These are phyloP conservation scores for Boletus rubroflammeus DNA, from an alignment of 768 basidiomycete genomes.

Conservation along the genomic window DNA sequence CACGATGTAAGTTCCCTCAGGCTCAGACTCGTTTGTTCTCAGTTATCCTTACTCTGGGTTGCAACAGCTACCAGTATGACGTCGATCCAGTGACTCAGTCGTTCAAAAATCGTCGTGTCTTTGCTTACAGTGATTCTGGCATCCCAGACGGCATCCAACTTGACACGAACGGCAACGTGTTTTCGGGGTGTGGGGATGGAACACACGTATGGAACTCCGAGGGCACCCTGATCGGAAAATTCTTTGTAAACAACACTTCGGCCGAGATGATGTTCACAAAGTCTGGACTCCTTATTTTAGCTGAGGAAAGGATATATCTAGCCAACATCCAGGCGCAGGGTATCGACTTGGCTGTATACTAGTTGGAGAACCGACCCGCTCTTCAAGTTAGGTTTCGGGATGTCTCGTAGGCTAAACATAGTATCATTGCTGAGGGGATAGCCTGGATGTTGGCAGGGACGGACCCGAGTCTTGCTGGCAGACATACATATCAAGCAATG, in stretches of 20 bases:
- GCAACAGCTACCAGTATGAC: slow-evolving; percentile 63
- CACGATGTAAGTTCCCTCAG: slow-evolving; percentile 50
- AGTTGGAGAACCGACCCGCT: not conserved
- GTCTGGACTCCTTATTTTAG: slow-evolving; percentile 38
- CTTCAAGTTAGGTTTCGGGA: not conserved
- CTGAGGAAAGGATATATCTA: slow-evolving; percentile 29
- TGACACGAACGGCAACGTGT: slow-evolving; percentile 63
- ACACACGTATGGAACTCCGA: slow-evolving; percentile 56
- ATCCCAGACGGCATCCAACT: slow-evolving; percentile 66
- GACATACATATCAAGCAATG: too few relatives aligned
- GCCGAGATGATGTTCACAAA: slow-evolving; percentile 42
- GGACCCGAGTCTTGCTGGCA: too few relatives aligned
- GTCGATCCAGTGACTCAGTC: slow-evolving; percentile 51
- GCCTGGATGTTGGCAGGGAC: too few relatives aligned
- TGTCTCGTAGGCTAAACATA: too few relatives aligned
- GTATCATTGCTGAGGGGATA: too few relatives aligned
- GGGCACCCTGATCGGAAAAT: slow-evolving; percentile 39
- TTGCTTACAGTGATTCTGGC: slow-evolving; percentile 65
- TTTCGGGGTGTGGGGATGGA: slow-evolving; percentile 63
- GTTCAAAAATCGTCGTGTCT: slow-evolving; percentile 59
- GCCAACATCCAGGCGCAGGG: slow-evolving; percentile 30
- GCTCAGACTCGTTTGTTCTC: not conserved
- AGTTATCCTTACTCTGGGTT: not conserved
- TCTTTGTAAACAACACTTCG: slow-evolving; percentile 23
- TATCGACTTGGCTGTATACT: slow-evolving; percentile 7